phyloP scores from a whole-genome alignment of 225 moss, liverwort and hornwort genomes.

The Bryum argenteum region DNA sequence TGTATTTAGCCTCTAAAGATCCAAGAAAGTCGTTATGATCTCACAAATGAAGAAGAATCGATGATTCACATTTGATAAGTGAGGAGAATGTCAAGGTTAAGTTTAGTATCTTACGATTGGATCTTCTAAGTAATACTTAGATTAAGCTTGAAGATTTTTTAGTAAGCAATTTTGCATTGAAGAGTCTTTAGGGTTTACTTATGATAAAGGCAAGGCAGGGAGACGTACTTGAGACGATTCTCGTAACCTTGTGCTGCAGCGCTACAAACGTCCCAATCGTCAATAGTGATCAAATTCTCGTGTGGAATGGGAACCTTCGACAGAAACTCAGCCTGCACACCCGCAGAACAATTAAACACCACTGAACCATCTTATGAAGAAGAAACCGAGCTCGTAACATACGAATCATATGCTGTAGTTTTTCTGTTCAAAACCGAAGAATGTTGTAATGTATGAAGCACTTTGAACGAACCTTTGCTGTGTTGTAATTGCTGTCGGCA shows the following conservation, averaged over 20 bases:
- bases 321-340: slow-evolving; percentile 49
- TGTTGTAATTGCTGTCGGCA: slow-evolving; percentile 93
- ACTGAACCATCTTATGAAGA: too few species aligned
- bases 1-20: neutral
- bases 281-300: slow-evolving; percentile 49
- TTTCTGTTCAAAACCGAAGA: neutral
- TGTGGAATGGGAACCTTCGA: slow-evolving; percentile 60
- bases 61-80: too few species aligned
- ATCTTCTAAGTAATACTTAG: too few species aligned
- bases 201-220: too few species aligned
- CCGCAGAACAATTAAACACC: neutral
- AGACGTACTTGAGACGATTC: slow-evolving; percentile 47
- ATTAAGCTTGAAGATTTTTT: too few species aligned
- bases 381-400: neutral
- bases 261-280: slow-evolving; percentile 56
- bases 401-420: neutral
- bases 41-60: too few species aligned
- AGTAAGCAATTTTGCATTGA: too few species aligned
- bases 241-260: slow-evolving; percentile 60
- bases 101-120: too few species aligned
- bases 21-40: too few species aligned
- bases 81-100: too few species aligned
- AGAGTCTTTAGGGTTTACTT: too few species aligned
- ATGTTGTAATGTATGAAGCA: neutral
- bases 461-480: slow-evolving; percentile 56